Conservation (phyloP, 768 basidiomycete species). For the Peribolospora kevripleyi region DNA sequence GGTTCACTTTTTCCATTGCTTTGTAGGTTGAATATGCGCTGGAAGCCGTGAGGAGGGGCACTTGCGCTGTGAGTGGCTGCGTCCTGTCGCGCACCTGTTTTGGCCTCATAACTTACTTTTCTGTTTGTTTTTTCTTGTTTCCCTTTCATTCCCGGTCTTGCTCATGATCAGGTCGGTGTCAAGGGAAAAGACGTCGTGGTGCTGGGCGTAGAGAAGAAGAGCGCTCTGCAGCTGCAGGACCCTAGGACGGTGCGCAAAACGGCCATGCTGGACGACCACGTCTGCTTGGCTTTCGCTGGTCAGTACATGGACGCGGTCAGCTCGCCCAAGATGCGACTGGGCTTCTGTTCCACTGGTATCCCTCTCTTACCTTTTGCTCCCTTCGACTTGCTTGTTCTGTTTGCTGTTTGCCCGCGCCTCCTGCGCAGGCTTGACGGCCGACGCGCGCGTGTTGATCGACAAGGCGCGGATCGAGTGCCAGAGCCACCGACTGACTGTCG, state of each 20-base stretch:
- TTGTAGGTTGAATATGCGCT: constrained; percentile 86
- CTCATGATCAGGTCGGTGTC: constrained; percentile 52
- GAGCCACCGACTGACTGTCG: constrained; percentile 83
- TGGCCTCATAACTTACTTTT: constrained; percentile 1
- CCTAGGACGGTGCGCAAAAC: constrained; percentile 93
- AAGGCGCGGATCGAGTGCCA: constrained; percentile 95
- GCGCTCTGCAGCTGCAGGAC: constrained; percentile 87
- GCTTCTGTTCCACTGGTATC: neutral
- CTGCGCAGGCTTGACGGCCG: constrained; percentile 65
- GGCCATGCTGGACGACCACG: constrained; percentile 91
- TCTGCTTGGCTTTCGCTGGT: constrained; percentile 96
- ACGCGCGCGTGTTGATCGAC: constrained; percentile 92
- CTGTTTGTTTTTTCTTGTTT: neutral
- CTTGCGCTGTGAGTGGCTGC: constrained; percentile 52
- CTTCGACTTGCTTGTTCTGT: neutral
- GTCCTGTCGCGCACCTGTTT: neutral
- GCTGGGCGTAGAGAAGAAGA: constrained; percentile 97
- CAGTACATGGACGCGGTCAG: constrained; percentile 12
- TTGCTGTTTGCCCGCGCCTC: neutral
- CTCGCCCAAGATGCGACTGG: neutral
- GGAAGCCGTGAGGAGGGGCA: constrained; percentile 93
- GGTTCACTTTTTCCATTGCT: constrained; percentile 9
- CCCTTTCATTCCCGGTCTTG: neutral
- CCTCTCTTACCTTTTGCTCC: neutral
- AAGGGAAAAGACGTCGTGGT: constrained; percentile 86